phyloP scores from a whole-genome alignment of 371 early-diverging fungal genomes.

The Lichtheimia corymbifera region DNA sequence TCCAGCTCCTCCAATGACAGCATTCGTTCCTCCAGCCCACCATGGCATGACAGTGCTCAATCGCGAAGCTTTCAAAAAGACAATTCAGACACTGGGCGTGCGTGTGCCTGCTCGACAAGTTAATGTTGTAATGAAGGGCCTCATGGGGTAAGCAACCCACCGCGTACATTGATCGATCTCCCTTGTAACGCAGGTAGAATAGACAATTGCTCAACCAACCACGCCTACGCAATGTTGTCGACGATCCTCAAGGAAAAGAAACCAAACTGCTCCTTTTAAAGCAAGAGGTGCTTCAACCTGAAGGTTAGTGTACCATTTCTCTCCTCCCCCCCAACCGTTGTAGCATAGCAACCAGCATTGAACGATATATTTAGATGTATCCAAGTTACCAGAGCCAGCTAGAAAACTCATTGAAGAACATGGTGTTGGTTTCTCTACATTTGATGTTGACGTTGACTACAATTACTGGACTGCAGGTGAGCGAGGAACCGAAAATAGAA shows the following conservation, averaged over 20 bases:
- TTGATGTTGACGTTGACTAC: slow-evolving; percentile 67
- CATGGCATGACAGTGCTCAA: slow-evolving; percentile 62
- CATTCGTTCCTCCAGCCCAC: slow-evolving; percentile 41
- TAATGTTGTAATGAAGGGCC: slow-evolving; percentile 48
- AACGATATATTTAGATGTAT: slow-evolving; percentile 10
- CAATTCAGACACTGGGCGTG: slow-evolving; percentile 58
- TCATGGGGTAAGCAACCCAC: background rate
- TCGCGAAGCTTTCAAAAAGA: slow-evolving; percentile 59
- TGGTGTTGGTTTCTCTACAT: slow-evolving; percentile 45
- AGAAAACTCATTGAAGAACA: slow-evolving; percentile 51
- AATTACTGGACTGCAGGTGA: slow-evolving; percentile 80
- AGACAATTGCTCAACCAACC: slow-evolving; percentile 74
- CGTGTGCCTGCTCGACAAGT: slow-evolving; percentile 67
- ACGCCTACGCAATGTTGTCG: slow-evolving; percentile 69
- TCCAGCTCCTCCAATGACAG: slow-evolving; percentile 2
- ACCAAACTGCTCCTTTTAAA: slow-evolving; percentile 67
- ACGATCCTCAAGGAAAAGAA: slow-evolving; percentile 55
- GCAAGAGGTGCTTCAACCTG: slow-evolving; percentile 37
- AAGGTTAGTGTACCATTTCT: background rate
- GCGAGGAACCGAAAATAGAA: background rate
- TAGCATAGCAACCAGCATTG: background rate
- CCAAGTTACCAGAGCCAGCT: slow-evolving; percentile 48
- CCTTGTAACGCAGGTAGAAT: background rate
- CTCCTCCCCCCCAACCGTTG: no score
- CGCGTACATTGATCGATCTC: background rate